phyloP scores from a whole-genome alignment of 176 grass and related monocot genomes.

The Phoenix dactylifera region DNA sequence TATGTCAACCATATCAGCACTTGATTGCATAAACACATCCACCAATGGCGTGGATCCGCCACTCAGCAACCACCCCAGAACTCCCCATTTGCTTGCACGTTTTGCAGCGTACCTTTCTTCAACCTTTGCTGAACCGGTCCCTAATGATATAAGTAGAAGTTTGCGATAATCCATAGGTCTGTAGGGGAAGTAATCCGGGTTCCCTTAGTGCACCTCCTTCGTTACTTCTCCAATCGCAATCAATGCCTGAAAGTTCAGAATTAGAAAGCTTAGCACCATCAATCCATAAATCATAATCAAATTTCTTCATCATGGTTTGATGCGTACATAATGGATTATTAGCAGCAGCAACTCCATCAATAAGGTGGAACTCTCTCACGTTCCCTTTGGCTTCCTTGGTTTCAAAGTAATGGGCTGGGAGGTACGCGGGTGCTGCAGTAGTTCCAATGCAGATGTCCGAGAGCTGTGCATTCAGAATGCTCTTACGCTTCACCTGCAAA shows the following conservation, averaged over 20 bases:
- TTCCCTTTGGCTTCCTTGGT: slow-evolving; percentile 44
- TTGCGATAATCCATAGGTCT: slow-evolving; percentile 71
- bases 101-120: slow-evolving; percentile 34
- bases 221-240: slow-evolving; percentile 73
- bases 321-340: slow-evolving; percentile 62
- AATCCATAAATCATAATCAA: too few species aligned
- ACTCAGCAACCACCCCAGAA: slow-evolving; percentile 55
- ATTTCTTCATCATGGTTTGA: too few species aligned
- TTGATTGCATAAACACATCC: slow-evolving; percentile 75
- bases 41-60: slow-evolving; percentile 68
- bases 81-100: slow-evolving; percentile 57
- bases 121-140: slow-evolving; percentile 62
- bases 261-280: not conserved
- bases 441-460: slow-evolving; percentile 87
- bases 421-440: slow-evolving; percentile 73
- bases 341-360: slow-evolving; percentile 72
- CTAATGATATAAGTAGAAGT: slow-evolving; percentile 71
- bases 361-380: slow-evolving; percentile 70
- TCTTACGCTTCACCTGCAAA: slow-evolving; percentile 37
- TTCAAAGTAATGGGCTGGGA: slow-evolving; percentile 67
- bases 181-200: slow-evolving; percentile 82
- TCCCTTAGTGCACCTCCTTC: slow-evolving; percentile 64
- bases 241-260: slow-evolving; percentile 50
- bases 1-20: slow-evolving; percentile 84
- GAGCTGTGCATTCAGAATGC: slow-evolving; percentile 46